A percentile compares a stretch with the other conserved stretches of the same genome.
Evolutionary conservation across 2,329 filamentous ascomycete species (phyloP).

Genomic region (Sporothrix brasiliensis): DNA sequence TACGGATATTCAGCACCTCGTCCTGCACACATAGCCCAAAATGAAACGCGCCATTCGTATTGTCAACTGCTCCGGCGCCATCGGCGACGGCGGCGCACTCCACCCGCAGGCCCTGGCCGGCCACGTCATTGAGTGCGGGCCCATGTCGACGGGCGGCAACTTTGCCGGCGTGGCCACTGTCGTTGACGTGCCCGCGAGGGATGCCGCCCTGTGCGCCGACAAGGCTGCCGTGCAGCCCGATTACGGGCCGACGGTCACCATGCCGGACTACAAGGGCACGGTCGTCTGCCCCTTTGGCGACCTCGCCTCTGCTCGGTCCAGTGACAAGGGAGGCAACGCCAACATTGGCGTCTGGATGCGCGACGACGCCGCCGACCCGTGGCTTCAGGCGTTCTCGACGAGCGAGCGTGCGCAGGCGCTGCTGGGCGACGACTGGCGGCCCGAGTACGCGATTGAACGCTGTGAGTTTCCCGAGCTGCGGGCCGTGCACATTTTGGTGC

Average conservation of each 20-base stretch:
- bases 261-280: constrained; percentile 2
- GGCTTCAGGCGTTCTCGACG: constrained; percentile 41
- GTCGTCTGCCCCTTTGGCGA: constrained; percentile 40
- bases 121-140: too few relatives aligned
- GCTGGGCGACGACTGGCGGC: constrained; percentile 49
- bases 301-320: constrained; percentile 41
- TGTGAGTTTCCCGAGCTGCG: constrained; percentile 50
- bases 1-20: not conserved
- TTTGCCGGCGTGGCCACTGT: constrained; percentile 46
- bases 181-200: constrained; percentile 21
- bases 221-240: constrained; percentile 13
- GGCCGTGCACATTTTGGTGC: constrained; percentile 43
- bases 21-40: not conserved
- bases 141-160: constrained; percentile 59
- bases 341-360: constrained; percentile 21
- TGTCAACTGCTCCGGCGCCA: constrained; percentile 45
- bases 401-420: constrained; percentile 45
- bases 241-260: constrained; percentile 32
- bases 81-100: constrained; percentile 40
- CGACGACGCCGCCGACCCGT: constrained; percentile 29
- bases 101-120: constrained; percentile 49
- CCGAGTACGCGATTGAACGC: constrained; percentile 47
- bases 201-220: constrained; percentile 13
- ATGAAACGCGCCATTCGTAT: constrained; percentile 42
- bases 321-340: constrained; percentile 41